phyloP scores from a whole-genome alignment of 2,329 filamentous ascomycete species.

The Aureobasidium sp. region DNA sequence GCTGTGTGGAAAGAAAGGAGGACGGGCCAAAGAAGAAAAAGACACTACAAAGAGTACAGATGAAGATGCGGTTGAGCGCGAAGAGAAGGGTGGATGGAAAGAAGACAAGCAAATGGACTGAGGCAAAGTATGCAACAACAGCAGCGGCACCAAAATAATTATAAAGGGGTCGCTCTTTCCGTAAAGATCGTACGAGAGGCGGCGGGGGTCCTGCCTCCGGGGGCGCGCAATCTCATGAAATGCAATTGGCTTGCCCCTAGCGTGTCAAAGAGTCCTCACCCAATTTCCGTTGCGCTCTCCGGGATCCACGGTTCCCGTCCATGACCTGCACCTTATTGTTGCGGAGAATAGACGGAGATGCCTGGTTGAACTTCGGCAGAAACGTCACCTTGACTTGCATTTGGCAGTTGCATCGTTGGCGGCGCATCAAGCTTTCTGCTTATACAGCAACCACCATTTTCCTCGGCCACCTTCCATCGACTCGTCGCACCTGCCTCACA shows the following conservation, averaged over 20 bases:
- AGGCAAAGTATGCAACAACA: slow-evolving; percentile 4
- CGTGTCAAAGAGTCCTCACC: slow-evolving; percentile 1
- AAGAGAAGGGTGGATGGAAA: slow-evolving; percentile 10
- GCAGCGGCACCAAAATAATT: slow-evolving; percentile 12
- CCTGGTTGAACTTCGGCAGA: slow-evolving; percentile 70
- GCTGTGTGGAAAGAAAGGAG: background rate
- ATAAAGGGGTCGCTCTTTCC: slow-evolving; percentile 15
- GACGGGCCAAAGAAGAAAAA: slow-evolving; percentile 1
- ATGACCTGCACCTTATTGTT: too few species aligned
- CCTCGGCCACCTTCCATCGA: background rate
- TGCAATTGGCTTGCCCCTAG: slow-evolving; percentile 8
- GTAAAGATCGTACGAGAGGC: slow-evolving; percentile 10
- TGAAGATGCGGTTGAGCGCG: slow-evolving; percentile 12
- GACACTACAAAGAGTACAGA: slow-evolving; percentile 12
- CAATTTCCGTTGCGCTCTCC: slow-evolving; percentile 5
- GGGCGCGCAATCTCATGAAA: slow-evolving; percentile 4
- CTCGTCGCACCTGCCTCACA: background rate
- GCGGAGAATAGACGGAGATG: slow-evolving; percentile 10
- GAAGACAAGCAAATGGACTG: slow-evolving; percentile 8
- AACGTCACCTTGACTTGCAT: background rate
- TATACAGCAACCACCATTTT: slow-evolving; percentile 4
- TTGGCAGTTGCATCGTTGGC: background rate
- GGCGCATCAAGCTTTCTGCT: slow-evolving; percentile 10
- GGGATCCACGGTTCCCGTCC: background rate
- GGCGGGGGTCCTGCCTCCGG: slow-evolving; percentile 3